phyloP scores from a whole-genome alignment of 2,329 filamentous ascomycete genomes.

The Aureobasidium namibiae region DNA sequence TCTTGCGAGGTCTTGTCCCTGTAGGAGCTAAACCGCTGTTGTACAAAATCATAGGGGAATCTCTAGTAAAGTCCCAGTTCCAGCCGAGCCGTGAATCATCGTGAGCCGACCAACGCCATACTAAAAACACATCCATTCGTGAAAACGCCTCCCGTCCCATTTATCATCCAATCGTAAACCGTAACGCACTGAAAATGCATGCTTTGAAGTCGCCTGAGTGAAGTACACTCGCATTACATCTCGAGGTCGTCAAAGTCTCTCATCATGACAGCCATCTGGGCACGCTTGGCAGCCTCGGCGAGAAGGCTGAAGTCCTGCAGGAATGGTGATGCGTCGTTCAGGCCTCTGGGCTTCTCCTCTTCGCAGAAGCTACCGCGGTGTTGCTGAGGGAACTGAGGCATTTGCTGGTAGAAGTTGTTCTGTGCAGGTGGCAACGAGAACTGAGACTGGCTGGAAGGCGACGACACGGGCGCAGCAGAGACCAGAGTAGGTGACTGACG shows the following conservation, averaged over 20 bases:
- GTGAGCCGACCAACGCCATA: conserved; percentile 7
- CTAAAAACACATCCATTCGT: not conserved
- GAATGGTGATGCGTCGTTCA: conserved; percentile 50
- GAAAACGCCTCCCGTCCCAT: not conserved
- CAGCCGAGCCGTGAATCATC: not conserved
- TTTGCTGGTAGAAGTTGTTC: conserved; percentile 18
- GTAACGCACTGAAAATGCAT: conserved; percentile 5
- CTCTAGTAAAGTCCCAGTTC: not conserved
- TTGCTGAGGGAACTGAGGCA: conserved; percentile 20
- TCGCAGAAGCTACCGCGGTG: conserved; percentile 19
- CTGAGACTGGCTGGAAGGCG: conserved; percentile 25
- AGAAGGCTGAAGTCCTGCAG: conserved; percentile 77
- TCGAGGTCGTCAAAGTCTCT: conserved; percentile 72
- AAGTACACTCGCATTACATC: conserved; percentile 30
- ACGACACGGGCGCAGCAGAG: conserved; percentile 26
- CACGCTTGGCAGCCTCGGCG: conserved; percentile 86
- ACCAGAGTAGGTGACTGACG: conserved; percentile 26
- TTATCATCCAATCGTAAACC: conserved; percentile 7
- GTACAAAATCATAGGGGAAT: conserved; percentile 3
- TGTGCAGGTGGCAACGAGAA: conserved; percentile 20
- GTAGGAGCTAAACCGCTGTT: not conserved
- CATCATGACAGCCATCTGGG: conserved; percentile 82
- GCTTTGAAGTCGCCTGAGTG: not conserved
- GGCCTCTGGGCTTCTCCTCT: conserved; percentile 23
- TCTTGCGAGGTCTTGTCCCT: not conserved